phyloP scores from a whole-genome alignment of 2,329 filamentous ascomycete genomes.

The Pseudogymnoascus sp. region DNA sequence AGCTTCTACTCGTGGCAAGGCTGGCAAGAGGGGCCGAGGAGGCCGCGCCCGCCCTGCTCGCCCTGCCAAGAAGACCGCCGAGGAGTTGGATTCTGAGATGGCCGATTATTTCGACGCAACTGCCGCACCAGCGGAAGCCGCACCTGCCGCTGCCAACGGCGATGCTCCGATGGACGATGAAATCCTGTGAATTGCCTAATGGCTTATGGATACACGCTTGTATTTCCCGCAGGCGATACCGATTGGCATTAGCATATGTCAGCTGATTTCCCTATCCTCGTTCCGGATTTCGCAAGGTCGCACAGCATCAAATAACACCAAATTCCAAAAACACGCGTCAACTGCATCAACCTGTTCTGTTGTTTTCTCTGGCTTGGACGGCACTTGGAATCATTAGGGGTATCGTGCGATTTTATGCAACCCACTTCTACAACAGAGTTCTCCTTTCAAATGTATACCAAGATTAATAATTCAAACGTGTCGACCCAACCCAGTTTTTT shows the following conservation, averaged over 20 bases:
- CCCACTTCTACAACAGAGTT: not conserved
- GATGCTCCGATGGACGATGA: constrained; percentile 54
- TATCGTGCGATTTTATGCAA: not conserved
- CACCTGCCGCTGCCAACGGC: constrained; percentile 33
- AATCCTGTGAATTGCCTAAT: constrained; percentile 37
- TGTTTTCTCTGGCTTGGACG: constrained; percentile 2
- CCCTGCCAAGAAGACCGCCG: constrained; percentile 77
- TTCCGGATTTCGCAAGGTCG: not conserved
- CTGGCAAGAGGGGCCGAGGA: constrained; percentile 44
- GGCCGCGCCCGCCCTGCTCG: constrained; percentile 47
- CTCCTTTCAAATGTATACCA: not conserved
- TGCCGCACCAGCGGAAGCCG: constrained; percentile 38
- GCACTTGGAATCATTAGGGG: not conserved
- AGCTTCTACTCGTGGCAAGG: constrained; percentile 26
- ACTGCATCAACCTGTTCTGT: not conserved
- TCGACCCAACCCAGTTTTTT: not conserved
- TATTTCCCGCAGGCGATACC: not conserved
- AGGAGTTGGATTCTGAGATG: constrained; percentile 97
- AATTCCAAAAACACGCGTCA: constrained; percentile 2
- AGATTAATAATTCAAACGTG: not conserved
- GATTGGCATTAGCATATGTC: not conserved
- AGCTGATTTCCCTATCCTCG: not conserved
- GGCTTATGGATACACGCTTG: not conserved
- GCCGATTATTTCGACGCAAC: constrained; percentile 73
- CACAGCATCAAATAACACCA: constrained; percentile 1